phyloP scores from a whole-genome alignment of 805 yeast species.

The Yamadazyma phyllophila region DNA sequence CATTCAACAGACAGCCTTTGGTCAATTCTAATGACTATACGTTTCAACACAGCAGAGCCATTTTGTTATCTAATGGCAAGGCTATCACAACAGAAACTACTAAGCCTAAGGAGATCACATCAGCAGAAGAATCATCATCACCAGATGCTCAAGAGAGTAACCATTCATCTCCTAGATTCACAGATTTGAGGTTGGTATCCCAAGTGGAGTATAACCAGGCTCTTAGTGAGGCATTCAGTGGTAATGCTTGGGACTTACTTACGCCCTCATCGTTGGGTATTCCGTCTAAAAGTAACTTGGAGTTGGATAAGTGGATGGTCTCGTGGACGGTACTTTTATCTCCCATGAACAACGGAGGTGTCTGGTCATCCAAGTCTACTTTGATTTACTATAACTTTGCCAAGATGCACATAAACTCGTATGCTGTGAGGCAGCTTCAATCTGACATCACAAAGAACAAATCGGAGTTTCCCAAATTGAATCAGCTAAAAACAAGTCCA shows the following conservation, averaged over 20 bases:
- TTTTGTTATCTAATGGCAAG: constrained; percentile 23
- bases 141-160: background rate
- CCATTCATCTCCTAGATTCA: constrained; percentile 14
- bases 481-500: constrained; percentile 11
- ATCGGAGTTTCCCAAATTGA: constrained; percentile 34
- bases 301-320: constrained; percentile 76
- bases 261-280: constrained; percentile 63
- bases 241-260: constrained; percentile 59
- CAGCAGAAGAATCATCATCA: background rate
- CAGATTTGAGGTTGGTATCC: constrained; percentile 60
- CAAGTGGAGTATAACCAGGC: constrained; percentile 71
- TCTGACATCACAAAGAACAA: constrained; percentile 24
- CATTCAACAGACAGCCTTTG: constrained; percentile 56
- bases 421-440: constrained; percentile 44
- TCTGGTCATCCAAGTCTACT: constrained; percentile 70
- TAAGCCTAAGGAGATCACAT: background rate
- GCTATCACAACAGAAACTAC: background rate
- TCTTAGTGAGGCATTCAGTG: constrained; percentile 52
- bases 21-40: constrained; percentile 48
- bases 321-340: constrained; percentile 71
- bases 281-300: constrained; percentile 65
- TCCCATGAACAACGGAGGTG: constrained; percentile 52
- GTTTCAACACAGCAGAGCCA: constrained; percentile 39
- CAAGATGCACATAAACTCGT: constrained; percentile 65
- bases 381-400: constrained; percentile 72